Conservation (phyloP, 371 early-diverging fungal species). For the Mucor irregularis region DNA sequence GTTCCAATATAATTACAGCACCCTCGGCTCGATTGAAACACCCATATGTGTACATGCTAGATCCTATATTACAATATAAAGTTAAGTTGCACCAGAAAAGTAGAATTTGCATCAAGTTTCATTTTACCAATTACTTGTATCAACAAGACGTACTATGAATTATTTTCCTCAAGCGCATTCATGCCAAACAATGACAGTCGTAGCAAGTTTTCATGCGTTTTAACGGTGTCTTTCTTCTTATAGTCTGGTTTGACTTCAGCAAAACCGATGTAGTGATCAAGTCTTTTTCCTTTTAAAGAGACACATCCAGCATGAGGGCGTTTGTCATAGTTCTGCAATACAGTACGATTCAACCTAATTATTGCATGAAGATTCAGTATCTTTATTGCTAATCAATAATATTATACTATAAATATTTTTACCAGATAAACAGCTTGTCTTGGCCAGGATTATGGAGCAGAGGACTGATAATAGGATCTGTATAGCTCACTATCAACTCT, state of each 20-base stretch:
- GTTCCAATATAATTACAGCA: slow-evolving; percentile 14
- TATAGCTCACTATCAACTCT: slow-evolving; percentile 24
- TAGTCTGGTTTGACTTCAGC: slow-evolving; percentile 13
- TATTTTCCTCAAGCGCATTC: slow-evolving; percentile 7
- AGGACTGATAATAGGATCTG: slow-evolving; percentile 23
- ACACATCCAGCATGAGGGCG: slow-evolving; percentile 17
- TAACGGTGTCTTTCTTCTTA: slow-evolving; percentile 9
- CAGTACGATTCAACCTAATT: slow-evolving; percentile 10
- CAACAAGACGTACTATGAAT: slow-evolving; percentile 15
- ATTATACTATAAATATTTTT: slow-evolving; percentile 23
- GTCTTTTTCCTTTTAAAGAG: slow-evolving; percentile 8
- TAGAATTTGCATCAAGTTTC: slow-evolving; percentile 12
- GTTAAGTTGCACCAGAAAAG: slow-evolving; percentile 13
- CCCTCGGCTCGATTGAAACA: slow-evolving; percentile 16
- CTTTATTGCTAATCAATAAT: slow-evolving; percentile 12
- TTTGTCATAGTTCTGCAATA: slow-evolving; percentile 4
- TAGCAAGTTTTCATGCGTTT: slow-evolving; percentile 4
- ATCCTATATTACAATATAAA: slow-evolving; percentile 16
- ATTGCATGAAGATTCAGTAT: slow-evolving; percentile 19
- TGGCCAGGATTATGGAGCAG: slow-evolving; percentile 22
- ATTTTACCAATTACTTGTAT: slow-evolving; percentile 17
- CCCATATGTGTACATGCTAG: slow-evolving; percentile 5
- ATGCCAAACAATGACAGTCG: slow-evolving; percentile 10
- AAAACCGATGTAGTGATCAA: slow-evolving; percentile 1
- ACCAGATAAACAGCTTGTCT: slow-evolving; percentile 22